These are phyloP conservation scores for Metschnikowia drakensbergensis DNA, from an alignment of 805 yeast genomes.

Conservation along the genomic window DNA sequence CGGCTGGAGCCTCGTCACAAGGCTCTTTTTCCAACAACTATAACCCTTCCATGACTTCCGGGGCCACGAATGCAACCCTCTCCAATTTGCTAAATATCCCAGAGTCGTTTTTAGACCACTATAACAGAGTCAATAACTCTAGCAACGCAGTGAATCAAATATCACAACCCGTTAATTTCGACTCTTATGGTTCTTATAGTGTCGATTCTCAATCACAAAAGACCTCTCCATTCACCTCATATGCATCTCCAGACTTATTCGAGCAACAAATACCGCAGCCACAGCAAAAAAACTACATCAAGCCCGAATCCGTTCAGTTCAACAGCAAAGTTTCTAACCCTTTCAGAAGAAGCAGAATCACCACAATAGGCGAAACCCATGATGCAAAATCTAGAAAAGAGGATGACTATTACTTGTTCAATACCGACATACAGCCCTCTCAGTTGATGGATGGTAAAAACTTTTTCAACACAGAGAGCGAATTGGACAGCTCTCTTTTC, in stretches of 20 bases:
- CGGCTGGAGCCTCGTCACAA: conserved; percentile 8
- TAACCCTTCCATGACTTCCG: conserved; percentile 10
- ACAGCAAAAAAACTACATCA: conserved; percentile 10
- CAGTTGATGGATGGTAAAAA: conserved; percentile 27
- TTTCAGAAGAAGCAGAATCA: conserved; percentile 30
- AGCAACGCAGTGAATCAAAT: conserved; percentile 14
- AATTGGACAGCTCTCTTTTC: conserved; percentile 28
- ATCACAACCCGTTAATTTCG: conserved; percentile 7
- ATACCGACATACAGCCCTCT: conserved; percentile 42
- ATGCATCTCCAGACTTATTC: conserved; percentile 35
- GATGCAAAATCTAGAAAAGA: conserved; percentile 23
- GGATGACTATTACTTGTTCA: conserved; percentile 37
- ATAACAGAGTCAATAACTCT: conserved; percentile 17
- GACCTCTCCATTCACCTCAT: conserved; percentile 34
- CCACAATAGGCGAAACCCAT: conserved; percentile 26
- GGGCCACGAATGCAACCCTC: conserved; percentile 10
- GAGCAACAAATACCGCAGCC: conserved; percentile 5
- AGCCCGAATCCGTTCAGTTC: conserved; percentile 13
- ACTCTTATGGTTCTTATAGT: conserved; percentile 12
- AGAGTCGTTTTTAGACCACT: conserved; percentile 28
- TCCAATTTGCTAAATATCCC: conserved; percentile 28
- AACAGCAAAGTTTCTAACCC: background rate
- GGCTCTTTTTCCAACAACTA: conserved; percentile 6
- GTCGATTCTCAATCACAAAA: conserved; percentile 11
- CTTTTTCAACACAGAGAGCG: conserved; percentile 24